phyloP scores from a whole-genome alignment of 2,329 filamentous ascomycete species.

The Penicillium sp. region DNA sequence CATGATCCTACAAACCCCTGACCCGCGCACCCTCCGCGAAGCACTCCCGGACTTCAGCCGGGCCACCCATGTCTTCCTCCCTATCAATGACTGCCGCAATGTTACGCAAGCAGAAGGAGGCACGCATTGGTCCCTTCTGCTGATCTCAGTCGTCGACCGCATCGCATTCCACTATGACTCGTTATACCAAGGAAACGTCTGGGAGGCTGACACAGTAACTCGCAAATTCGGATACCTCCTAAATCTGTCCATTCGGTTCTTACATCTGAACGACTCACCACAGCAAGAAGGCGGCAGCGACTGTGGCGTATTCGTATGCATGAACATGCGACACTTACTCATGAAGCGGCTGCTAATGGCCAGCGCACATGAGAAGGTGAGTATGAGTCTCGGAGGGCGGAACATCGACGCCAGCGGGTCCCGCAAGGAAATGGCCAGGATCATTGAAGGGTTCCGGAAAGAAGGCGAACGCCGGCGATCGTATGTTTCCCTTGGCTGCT shows the following conservation, averaged over 20 bases:
- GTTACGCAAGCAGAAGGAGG: constrained; percentile 79
- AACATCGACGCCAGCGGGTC: constrained; percentile 76
- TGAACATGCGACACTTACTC: constrained; percentile 91
- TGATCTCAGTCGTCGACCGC: constrained; percentile 84
- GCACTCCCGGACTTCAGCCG: constrained; percentile 77
- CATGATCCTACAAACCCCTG: constrained; percentile 73
- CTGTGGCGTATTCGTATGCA: constrained; percentile 93
- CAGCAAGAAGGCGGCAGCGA: constrained; percentile 91
- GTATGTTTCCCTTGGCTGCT: constrained; percentile 52
- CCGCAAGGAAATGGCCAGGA: constrained; percentile 85
- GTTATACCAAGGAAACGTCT: constrained; percentile 70
- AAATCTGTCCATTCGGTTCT: constrained; percentile 64
- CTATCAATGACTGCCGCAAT: constrained; percentile 84
- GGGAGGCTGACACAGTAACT: constrained; percentile 69
- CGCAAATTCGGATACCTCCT: constrained; percentile 69
- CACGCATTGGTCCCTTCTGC: constrained; percentile 88
- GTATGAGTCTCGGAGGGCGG: constrained; percentile 87
- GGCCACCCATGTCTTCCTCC: constrained; percentile 91
- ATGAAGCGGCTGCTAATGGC: constrained; percentile 77
- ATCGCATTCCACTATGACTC: constrained; percentile 97
- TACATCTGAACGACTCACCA: constrained; percentile 79
- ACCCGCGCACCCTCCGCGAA: constrained; percentile 57
- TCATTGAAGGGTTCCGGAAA: constrained; percentile 81
- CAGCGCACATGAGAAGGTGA: constrained; percentile 79
- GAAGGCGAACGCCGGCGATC: constrained; percentile 82